phyloP scores from a whole-genome alignment of 805 yeast species.

The Candida coleopterorum region DNA sequence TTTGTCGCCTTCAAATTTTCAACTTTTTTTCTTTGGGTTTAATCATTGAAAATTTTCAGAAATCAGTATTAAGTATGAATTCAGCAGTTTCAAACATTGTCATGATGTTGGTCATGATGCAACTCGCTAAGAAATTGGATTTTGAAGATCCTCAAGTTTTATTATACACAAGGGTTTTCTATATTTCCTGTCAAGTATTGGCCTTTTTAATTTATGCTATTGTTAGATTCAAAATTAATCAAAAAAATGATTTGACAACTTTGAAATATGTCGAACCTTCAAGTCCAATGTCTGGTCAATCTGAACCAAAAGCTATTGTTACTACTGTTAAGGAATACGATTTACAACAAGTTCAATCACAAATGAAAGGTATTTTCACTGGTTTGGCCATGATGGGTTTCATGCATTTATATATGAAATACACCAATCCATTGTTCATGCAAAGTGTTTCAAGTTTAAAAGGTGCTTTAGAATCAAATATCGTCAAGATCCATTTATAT shows the following conservation, averaged over 20 bases:
- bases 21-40: background rate
- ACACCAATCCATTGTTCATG: conserved; percentile 94
- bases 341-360: conserved; percentile 73
- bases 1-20: no score
- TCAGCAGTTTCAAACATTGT: conserved; percentile 83
- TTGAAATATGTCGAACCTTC: conserved; percentile 88
- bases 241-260: conserved; percentile 87
- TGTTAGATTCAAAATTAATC: conserved; percentile 54
- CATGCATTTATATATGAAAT: conserved; percentile 97
- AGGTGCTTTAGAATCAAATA: conserved; percentile 82
- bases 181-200: conserved; percentile 59
- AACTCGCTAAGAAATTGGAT: conserved; percentile 81
- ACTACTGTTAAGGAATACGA: conserved; percentile 96
- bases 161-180: conserved; percentile 70
- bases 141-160: conserved; percentile 77
- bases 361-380: conserved; percentile 79
- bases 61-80: conserved; percentile 48
- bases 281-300: conserved; percentile 69
- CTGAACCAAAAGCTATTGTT: conserved; percentile 70
- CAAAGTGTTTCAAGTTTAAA: conserved; percentile 89
- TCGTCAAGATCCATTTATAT: conserved; percentile 85
- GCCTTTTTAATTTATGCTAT: conserved; percentile 64
- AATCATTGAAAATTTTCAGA: background rate
- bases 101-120: conserved; percentile 96
- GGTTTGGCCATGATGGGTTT: conserved; percentile 95